A percentile compares a stretch with the other conserved stretches of the same genome.
These are phyloP conservation scores for Myxozyma kluyveri DNA, from an alignment of 805 yeast species.

Conservation along the genomic window DNA sequence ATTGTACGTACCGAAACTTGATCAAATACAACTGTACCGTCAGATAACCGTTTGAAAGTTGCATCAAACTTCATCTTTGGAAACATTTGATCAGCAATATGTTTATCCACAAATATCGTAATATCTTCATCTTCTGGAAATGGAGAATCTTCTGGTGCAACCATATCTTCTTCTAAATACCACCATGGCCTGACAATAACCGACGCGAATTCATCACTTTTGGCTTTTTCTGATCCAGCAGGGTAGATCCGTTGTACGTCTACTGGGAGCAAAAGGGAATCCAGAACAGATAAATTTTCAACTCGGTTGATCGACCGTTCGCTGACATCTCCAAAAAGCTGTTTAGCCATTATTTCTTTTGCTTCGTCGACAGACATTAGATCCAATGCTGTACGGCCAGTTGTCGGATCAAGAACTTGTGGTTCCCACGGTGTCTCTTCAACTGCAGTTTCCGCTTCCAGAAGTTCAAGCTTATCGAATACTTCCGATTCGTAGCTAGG, in stretches of 20 bases:
- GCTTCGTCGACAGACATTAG: conserved; percentile 1
- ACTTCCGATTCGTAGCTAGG: neutral
- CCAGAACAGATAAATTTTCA: neutral
- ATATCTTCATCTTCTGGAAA: neutral
- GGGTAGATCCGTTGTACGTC: neutral
- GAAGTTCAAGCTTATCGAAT: neutral
- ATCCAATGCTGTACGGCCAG: neutral
- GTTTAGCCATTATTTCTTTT: neutral
- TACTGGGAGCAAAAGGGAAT: neutral
- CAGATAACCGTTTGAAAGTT: neutral
- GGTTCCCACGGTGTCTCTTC: neutral
- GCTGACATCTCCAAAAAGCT: neutral
- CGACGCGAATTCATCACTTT: neutral
- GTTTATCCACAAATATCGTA: neutral
- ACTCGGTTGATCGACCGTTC: neutral
- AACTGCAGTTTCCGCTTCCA: neutral
- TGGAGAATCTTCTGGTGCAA: conserved; percentile 1
- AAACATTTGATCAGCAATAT: neutral
- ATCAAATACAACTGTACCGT: conserved; percentile 2
- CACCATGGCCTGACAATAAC: conserved; percentile 5
- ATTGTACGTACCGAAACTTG: neutral
- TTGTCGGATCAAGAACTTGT: neutral
- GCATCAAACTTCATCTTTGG: conserved; percentile 2
- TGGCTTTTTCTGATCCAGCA: neutral
- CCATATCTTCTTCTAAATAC: conserved; percentile 1